Base-by-base conservation (phyloP, 2,329 filamentous ascomycete genomes). In the Fusarium pseudocircinatum region DNA sequence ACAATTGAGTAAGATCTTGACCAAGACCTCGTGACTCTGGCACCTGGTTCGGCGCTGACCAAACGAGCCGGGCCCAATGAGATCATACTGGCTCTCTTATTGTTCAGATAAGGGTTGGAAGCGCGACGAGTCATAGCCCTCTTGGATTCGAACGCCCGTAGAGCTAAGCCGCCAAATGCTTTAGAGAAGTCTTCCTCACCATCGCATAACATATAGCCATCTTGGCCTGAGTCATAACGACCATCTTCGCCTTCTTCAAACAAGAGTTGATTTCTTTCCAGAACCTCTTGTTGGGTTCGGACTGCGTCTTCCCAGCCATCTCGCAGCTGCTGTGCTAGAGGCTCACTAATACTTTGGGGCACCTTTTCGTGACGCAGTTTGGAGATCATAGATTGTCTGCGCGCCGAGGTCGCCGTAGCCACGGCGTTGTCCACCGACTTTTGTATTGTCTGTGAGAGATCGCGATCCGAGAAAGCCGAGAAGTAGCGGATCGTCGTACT, bases 401-500 rank as follows among this genome's bases (percentile, higher is more conserved):
- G 79, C 13, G 73, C 69, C 8, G 79, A 76, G 7, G 78, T 73
- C 14, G 74, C 67, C 7, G 75, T 72, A 9, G 76, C 61, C n/a
- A 77, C 74, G 18, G 80, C 80, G 32, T 62, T 78, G 42, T 81
- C 77, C 30, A 81, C 73, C 6, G 81, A 79, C 47, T 78, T 84
- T 37, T 81, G 75, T 32, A 84, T 80, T 4, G 81, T 78, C 16
- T 75, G 77, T 10, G 78, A 72, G 18, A 85, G 78, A 71, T 84
- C 83, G 10, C 75, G 65, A 13, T 79, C 78, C 4, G 83, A 82
- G 39, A 85, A 84, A 6, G 83, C 81, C 1, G 85, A 84, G 54
- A 86, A 86, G 44, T 84, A 81, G 42, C 84, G 78, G n/a, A 88
- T 83, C 16, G 81, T 82, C 12, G 70, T 77, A 74, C 86, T 87